Evolutionary conservation across 2,329 filamentous ascomycete species (phyloP).

Genomic region (Trichothecium sympodiale): DNA sequence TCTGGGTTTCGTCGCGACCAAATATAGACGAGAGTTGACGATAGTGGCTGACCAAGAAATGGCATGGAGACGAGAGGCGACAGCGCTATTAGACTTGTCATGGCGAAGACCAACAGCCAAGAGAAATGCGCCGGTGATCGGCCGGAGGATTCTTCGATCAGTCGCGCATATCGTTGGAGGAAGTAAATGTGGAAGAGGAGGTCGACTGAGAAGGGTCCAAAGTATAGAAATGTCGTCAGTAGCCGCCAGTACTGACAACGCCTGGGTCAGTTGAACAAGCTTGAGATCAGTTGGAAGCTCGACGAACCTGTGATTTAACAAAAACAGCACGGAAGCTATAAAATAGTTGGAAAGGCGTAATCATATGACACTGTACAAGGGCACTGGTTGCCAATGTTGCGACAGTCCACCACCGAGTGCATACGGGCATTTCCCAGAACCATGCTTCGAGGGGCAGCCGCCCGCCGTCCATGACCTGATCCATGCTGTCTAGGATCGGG

Average conservation of each 20-base stretch:
- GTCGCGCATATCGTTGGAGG: conserved; percentile 87
- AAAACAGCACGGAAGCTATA: conserved; percentile 93
- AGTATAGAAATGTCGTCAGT: conserved; percentile 94
- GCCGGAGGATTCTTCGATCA: conserved; percentile 90
- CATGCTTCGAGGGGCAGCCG: conserved; percentile 82
- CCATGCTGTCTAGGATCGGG: conserved; percentile 27
- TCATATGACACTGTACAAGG: conserved; percentile 83
- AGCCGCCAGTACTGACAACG: conserved; percentile 78
- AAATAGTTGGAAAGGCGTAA: conserved; percentile 91
- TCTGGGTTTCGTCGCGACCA: conserved; percentile 95
- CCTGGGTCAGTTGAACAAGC: background rate
- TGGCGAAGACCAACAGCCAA: conserved; percentile 84
- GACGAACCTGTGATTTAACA: conserved; percentile 72
- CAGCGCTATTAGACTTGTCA: conserved; percentile 64
- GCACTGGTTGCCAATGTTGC: conserved; percentile 80
- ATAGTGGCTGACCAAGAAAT: conserved; percentile 88
- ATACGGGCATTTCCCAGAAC: conserved; percentile 98
- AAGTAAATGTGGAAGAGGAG: conserved; percentile 98
- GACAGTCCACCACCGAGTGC: conserved; percentile 94
- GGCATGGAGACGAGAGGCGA: conserved; percentile 85
- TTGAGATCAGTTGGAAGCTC: background rate
- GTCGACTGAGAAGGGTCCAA: conserved; percentile 86
- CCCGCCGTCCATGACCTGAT: conserved; percentile 49
- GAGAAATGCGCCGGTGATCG: conserved; percentile 87
- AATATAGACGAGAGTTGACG: conserved; percentile 91